Conservation (phyloP, 176 grass and related monocot species). For the Oropetium thomaeum region DNA sequence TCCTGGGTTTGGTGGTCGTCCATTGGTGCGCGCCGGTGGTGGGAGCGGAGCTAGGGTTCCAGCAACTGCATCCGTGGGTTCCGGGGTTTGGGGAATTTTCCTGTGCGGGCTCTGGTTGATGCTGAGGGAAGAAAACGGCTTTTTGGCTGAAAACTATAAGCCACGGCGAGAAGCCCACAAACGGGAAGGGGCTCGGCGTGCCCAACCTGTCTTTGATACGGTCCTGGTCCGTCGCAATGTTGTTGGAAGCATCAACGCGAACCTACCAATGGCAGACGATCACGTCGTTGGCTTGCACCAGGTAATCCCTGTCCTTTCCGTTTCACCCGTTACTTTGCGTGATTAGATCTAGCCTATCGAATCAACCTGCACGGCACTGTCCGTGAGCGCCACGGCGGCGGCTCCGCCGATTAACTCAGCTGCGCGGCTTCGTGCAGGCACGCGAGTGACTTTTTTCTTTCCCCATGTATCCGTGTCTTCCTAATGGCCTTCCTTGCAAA, state of each 20-base stretch:
- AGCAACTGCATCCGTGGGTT: constrained; percentile 1
- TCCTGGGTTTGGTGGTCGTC: constrained; percentile 76
- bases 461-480: no score
- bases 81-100: constrained; percentile 34
- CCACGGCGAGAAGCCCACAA: neutral
- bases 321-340: neutral
- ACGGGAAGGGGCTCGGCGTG: no score
- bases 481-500: neutral
- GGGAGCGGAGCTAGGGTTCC: constrained; percentile 57
- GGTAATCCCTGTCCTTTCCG: neutral
- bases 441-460: no score
- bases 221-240: no score
- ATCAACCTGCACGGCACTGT: no score
- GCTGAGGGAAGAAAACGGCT: neutral
- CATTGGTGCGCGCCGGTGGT: constrained; percentile 37
- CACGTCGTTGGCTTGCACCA: neutral
- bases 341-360: neutral
- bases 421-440: no score
- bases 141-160: no score
- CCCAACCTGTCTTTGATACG: neutral
- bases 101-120: neutral
- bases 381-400: neutral
- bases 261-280: neutral
- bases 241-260: neutral
- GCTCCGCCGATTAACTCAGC: no score